These are phyloP conservation scores for Cercospora janseana DNA, from an alignment of 2,329 filamentous ascomycete species.

Conservation along the genomic window DNA sequence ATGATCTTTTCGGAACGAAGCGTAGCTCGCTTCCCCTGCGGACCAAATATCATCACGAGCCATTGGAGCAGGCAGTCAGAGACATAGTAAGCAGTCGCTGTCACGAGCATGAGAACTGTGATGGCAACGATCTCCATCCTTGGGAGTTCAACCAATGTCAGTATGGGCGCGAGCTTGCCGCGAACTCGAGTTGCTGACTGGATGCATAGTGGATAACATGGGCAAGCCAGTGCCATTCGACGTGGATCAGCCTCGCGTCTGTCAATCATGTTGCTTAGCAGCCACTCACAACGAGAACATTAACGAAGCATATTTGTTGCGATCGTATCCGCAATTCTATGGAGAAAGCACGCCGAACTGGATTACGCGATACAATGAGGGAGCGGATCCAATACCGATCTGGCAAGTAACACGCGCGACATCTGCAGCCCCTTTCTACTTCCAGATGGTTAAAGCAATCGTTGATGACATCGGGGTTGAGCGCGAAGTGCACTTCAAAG, in stretches of 20 bases:
- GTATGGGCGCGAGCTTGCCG: constrained; percentile 3
- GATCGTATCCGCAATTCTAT: constrained; percentile 51
- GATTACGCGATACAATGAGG: constrained; percentile 49
- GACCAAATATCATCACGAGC: constrained; percentile 52
- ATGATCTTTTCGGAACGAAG: constrained; percentile 49
- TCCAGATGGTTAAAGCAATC: constrained; percentile 49
- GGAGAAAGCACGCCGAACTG: constrained; percentile 42
- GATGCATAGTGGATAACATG: constrained; percentile 3
- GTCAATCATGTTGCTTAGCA: constrained; percentile 48
- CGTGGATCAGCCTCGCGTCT: constrained; percentile 36
- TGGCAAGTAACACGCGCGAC: constrained; percentile 55
- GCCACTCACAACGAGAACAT: constrained; percentile 50
- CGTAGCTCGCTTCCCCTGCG: constrained; percentile 47
- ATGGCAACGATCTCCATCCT: constrained; percentile 48
- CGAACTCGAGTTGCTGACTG: constrained; percentile 17
- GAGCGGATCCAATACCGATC: constrained; percentile 47
- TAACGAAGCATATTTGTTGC: constrained; percentile 50
- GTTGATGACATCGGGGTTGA: constrained; percentile 37
- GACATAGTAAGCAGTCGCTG: constrained; percentile 48
- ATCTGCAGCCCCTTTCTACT: constrained; percentile 54
- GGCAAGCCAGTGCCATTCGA: constrained; percentile 29
- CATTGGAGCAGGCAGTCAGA: constrained; percentile 49
- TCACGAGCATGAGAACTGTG: constrained; percentile 44
- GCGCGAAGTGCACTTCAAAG: constrained; percentile 45
- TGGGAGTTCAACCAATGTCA: constrained; percentile 36